Evolutionary conservation across 2,329 filamentous ascomycete genomes (phyloP), one percentile per base, ranked within the genome.

Genomic region (Sclerotinia trifoliorum): DNA sequence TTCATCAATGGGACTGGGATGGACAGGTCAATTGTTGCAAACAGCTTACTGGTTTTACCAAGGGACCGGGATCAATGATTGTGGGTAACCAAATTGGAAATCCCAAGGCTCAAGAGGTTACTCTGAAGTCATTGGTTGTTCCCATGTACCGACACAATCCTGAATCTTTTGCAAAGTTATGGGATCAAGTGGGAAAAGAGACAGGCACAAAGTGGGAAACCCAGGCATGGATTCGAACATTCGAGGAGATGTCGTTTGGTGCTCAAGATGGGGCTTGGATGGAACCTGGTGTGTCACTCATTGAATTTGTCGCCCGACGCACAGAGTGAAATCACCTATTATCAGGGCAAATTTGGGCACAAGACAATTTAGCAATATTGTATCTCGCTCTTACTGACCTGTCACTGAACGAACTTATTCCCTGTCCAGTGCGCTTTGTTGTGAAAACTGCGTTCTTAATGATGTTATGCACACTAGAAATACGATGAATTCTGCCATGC

Each of bases 1-100:
- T 83, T 55, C 81, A 83, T 64, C 74, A 82, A 10, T 83, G 81
- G 70, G 74, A 76, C 44, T 80, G 76, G 72, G 76, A 80, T 0
- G 73, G 74, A 5, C 80, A 82, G 32, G 24, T 68, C 17, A 64
- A 66, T 42, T 21, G 19, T n/a, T 56, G 26, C 68, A 71, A 68
- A 61, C 35, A 42, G 52, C n/a, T 64, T 60, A 42, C 74, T 24
- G 49, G 13, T 19, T 63, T 64, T 56, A 67, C 35, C 26, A 64
- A 63, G 44, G 29, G 51, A 3, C 19, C 49, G 8, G 65, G 63
- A 4, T 66, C 61, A 2, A 24, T 69, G 52, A n/a, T 70, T 46
- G 29, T 69, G 24, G 67, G 67, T 1, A 69, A 62, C 49, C 63
- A 67, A 24, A 49, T 69, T 42, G 66, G 67, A 15, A 69, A 69